phyloP scores from a whole-genome alignment of 2,329 filamentous ascomycete genomes.

The Zalaria sp. region DNA sequence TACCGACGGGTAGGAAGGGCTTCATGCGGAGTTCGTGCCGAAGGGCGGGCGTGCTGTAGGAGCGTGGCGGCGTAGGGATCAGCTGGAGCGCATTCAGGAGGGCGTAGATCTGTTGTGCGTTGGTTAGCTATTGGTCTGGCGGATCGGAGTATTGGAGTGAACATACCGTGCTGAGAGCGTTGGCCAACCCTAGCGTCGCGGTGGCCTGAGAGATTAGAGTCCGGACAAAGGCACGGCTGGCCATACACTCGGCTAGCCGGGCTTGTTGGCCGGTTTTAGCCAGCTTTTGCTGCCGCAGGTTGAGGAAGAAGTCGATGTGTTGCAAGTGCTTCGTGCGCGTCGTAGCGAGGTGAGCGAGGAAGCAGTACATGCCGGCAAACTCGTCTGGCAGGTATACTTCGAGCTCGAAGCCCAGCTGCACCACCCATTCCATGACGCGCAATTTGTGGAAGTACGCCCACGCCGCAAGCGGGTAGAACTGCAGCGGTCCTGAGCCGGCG shows the following conservation, averaged over 20 bases:
- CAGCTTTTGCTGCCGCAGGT: slow-evolving; percentile 14
- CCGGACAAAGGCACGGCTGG: slow-evolving; percentile 11
- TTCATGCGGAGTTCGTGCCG: slow-evolving; percentile 80
- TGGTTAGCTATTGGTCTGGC: neutral
- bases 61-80: slow-evolving; percentile 37
- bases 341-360: slow-evolving; percentile 7
- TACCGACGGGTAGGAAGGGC: slow-evolving; percentile 55
- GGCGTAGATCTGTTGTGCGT: slow-evolving; percentile 43
- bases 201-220: slow-evolving; percentile 15
- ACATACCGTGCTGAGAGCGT: slow-evolving; percentile 13
- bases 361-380: slow-evolving; percentile 63
- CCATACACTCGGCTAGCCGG: slow-evolving; percentile 8
- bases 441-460: slow-evolving; percentile 89
- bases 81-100: slow-evolving; percentile 44
- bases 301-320: slow-evolving; percentile 54
- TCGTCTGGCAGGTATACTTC: slow-evolving; percentile 81
- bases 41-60: slow-evolving; percentile 53
- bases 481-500: slow-evolving; percentile 1
- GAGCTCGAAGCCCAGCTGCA: slow-evolving; percentile 89
- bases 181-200: slow-evolving; percentile 15
- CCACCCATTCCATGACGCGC: slow-evolving; percentile 70
- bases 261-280: slow-evolving; percentile 15
- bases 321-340: slow-evolving; percentile 32
- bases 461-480: slow-evolving; percentile 58
- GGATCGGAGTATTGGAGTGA: neutral